phyloP scores from a whole-genome alignment of 129 eudicot genomes.

The Logfia minima region DNA sequence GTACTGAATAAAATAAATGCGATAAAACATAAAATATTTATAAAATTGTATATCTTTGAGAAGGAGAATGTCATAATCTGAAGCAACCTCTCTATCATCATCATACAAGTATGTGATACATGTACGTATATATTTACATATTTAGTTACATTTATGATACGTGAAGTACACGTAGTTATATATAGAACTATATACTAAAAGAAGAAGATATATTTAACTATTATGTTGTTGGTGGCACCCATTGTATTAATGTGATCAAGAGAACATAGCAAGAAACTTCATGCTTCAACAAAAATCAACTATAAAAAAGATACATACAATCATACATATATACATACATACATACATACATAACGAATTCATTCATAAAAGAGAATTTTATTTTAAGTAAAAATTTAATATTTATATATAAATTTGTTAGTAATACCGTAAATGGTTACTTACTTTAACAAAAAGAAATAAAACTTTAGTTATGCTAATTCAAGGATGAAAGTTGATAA shows the following conservation, averaged over 20 bases:
- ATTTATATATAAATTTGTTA: neutral
- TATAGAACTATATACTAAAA: neutral
- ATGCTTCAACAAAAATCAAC: neutral
- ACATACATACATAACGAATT: no score
- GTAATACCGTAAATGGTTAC: neutral
- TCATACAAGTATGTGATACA: neutral
- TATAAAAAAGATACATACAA: neutral
- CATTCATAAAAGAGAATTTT: no score
- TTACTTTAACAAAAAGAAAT: slow-evolving; percentile 11
- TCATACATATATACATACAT: no score
- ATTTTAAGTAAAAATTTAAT: neutral
- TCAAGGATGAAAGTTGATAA: slow-evolving; percentile 39
- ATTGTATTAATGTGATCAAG: neutral
- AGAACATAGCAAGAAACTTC: neutral
- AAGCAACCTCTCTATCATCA: slow-evolving; percentile 6
- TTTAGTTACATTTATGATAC: neutral
- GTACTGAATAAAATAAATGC: neutral
- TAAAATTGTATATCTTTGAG: neutral
- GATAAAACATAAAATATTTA: no score
- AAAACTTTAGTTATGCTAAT: slow-evolving; percentile 36
- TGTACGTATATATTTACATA: neutral
- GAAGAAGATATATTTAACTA: neutral
- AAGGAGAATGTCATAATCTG: neutral
- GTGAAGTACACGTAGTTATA: neutral
- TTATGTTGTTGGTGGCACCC: neutral